Percentiles rank a stretch among this genome's conserved stretches.
phyloP scores from a whole-genome alignment of 371 early-diverging fungal species.

The Mortierella sp. region DNA sequence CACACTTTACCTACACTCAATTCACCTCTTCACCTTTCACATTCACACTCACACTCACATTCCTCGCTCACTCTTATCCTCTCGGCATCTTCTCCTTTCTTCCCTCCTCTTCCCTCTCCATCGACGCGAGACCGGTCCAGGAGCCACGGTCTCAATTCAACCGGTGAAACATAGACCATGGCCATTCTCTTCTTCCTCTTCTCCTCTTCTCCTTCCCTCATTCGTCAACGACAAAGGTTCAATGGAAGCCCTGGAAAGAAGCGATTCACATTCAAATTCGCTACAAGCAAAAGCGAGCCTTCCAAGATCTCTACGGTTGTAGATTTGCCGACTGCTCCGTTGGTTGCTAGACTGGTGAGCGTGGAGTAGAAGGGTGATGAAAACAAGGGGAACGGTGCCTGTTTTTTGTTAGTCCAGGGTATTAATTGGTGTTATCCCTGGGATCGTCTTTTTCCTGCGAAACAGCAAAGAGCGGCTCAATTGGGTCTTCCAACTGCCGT shows the following conservation, averaged over 20 bases:
- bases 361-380: no score
- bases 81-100: not conserved
- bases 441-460: not conserved
- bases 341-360: not conserved
- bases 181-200: not conserved
- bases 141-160: not conserved
- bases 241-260: conserved; percentile 1
- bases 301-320: not conserved
- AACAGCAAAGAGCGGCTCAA: not conserved
- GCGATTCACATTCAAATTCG: not conserved
- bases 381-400: no score
- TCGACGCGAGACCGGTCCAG: not conserved
- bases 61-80: not conserved
- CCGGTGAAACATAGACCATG: not conserved
- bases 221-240: not conserved
- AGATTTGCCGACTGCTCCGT: not conserved
- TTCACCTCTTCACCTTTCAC: not conserved
- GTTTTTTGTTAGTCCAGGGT: no score
- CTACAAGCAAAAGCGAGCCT: no score
- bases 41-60: not conserved
- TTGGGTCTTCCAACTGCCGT: not conserved
- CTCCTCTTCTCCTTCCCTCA: not conserved
- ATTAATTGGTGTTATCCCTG: no score
- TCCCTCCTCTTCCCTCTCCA: not conserved
- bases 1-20: not conserved